A percentile compares a stretch with the other conserved stretches of the same genome.
These are phyloP conservation scores for Neurospora tetrasperma DNA, from an alignment of 495 filamentous ascomycete species.

Conservation along the genomic window DNA sequence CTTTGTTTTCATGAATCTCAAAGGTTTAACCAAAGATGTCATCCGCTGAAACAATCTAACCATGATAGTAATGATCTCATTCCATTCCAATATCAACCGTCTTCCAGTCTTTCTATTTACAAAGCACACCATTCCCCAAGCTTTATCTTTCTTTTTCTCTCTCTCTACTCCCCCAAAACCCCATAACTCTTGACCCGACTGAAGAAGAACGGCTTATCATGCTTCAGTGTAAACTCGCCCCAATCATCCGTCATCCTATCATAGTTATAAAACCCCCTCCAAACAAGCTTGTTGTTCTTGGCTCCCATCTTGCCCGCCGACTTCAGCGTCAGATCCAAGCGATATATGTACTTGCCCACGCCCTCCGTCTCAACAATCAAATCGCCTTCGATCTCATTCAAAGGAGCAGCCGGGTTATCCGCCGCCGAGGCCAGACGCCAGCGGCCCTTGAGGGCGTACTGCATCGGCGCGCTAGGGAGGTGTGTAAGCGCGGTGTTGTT, in stretches of 20 bases:
- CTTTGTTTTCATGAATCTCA: neutral
- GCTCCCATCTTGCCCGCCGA: conserved; percentile 41
- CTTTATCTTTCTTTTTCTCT: too few species aligned
- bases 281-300: conserved; percentile 72
- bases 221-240: conserved; percentile 73
- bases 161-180: conserved; percentile 21
- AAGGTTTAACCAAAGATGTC: neutral
- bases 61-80: neutral
- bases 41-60: neutral
- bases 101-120: neutral
- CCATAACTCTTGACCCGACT: conserved; percentile 72
- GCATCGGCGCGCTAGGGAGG: conserved; percentile 25
- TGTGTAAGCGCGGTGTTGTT: conserved; percentile 16
- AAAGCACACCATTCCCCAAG: neutral
- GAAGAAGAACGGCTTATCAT: conserved; percentile 80
- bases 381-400: conserved; percentile 45
- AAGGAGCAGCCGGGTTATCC: conserved; percentile 14
- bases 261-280: conserved; percentile 90
- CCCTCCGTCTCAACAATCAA: conserved; percentile 83
- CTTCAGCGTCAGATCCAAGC: conserved; percentile 61
- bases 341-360: conserved; percentile 66
- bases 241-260: conserved; percentile 83
- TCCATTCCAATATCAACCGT: neutral
- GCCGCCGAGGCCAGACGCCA: conserved; percentile 25
- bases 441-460: conserved; percentile 27